Evolutionary conservation across 1,139 yeast species (phyloP).

Genomic region (Protomyces arabidopsidicola): DNA sequence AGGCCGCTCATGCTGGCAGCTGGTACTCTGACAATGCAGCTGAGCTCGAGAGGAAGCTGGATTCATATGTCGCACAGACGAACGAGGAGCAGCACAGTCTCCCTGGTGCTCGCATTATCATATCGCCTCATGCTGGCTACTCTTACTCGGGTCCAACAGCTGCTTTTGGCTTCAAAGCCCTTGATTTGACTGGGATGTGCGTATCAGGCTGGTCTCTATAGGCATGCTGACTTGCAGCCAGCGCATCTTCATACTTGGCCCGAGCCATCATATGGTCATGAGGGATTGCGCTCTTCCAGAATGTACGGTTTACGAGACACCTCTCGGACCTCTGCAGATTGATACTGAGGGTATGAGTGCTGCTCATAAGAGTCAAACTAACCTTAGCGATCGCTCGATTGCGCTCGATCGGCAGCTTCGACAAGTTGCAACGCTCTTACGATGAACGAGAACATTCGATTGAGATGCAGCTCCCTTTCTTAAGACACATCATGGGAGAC

Average conservation of each 20-base stretch:
- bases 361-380: background rate
- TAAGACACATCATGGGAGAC: slow-evolving; percentile 47
- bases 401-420: slow-evolving; percentile 44
- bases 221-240: slow-evolving; percentile 39
- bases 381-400: slow-evolving; percentile 42
- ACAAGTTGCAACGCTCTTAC: slow-evolving; percentile 52
- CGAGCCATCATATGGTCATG: slow-evolving; percentile 89
- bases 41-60: slow-evolving; percentile 50
- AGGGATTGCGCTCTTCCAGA: slow-evolving; percentile 54
- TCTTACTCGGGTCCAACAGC: slow-evolving; percentile 72
- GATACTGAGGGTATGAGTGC: slow-evolving; percentile 48
- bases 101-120: slow-evolving; percentile 35
- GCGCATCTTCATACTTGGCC: slow-evolving; percentile 78
- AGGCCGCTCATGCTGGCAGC: slow-evolving; percentile 81
- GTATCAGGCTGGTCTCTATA: slow-evolving; percentile 12
- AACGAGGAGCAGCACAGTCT: slow-evolving; percentile 33
- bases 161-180: slow-evolving; percentile 68
- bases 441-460: slow-evolving; percentile 90
- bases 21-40: slow-evolving; percentile 64
- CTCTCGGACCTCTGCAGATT: slow-evolving; percentile 68
- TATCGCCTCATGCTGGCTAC: slow-evolving; percentile 75
- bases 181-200: slow-evolving; percentile 54
- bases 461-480: slow-evolving; percentile 89
- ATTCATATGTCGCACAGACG: slow-evolving; percentile 42
- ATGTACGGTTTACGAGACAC: slow-evolving; percentile 64